Base-by-base conservation (phyloP, 345 rosid genomes). In the Viola odorata region DNA sequence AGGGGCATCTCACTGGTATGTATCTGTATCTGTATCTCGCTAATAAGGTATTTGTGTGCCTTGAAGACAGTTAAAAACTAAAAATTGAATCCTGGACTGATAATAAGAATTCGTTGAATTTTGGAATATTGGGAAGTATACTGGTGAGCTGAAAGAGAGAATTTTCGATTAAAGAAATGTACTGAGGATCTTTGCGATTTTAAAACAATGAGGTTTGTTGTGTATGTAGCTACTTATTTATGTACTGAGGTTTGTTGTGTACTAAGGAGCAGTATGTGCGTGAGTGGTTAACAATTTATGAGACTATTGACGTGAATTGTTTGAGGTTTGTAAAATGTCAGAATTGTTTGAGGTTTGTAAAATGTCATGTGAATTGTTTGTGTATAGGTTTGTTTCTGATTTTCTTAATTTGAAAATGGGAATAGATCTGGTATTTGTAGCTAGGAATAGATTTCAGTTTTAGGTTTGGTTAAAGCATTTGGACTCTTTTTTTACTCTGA, bases 1-100 rank as follows among this genome's bases (percentile, higher is more conserved):
- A 89, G 37, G 82, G 85, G 0, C 84, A 83, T 38, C 72, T 82
- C 32, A 79, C 81, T 62, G 80, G 94, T 92, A 79, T 51, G 16
- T 36, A 9, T 45, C 12, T 45, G n/a, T 38, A 5, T 42, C 58
- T 9, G 1, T 36, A 11, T 41, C 12, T 50, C 36, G 15, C 9
- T 44, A 12, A 37, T 40, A 56, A 53, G 12, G 14, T 49, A 23
- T 57, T 10, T 50, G 61, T 3, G 12, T 8, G 15, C n/a, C n/a
- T n/a, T n/a, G n/a, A n/a, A n/a, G n/a, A n/a, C n/a, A n/a, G n/a
- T n/a, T n/a, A n/a, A n/a, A n/a, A n/a, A n/a, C n/a, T n/a, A n/a
- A n/a, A n/a, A n/a, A n/a, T n/a, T n/a, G 14, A 8, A 6, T 52
- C 14, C 53, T 45, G 52, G 51, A 17, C n/a, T n/a, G n/a, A n/a